phyloP scores from a whole-genome alignment of 1,139 yeast genomes.

The Debaryomyces sp. region DNA sequence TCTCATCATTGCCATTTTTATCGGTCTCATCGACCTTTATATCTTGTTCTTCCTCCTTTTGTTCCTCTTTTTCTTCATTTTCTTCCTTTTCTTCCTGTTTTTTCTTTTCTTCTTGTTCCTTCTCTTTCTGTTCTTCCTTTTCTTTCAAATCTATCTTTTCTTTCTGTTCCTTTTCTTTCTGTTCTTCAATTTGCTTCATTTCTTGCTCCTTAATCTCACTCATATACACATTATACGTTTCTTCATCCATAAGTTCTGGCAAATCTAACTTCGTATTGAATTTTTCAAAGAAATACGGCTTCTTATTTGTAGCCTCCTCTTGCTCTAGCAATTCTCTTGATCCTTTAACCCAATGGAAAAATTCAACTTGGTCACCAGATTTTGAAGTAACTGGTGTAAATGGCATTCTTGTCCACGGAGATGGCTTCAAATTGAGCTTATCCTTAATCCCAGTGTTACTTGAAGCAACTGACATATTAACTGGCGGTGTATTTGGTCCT shows the following conservation, averaged over 20 bases:
- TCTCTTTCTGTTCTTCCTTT: slow-evolving; percentile 12
- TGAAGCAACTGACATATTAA: slow-evolving; percentile 53
- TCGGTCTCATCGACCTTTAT: not conserved
- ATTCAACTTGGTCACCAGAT: slow-evolving; percentile 39
- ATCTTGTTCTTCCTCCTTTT: slow-evolving; percentile 10
- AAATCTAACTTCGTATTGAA: slow-evolving; percentile 70
- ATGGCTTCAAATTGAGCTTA: slow-evolving; percentile 65
- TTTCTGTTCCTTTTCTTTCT: slow-evolving; percentile 14
- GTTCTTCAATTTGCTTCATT: slow-evolving; percentile 17
- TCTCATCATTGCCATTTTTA: not conserved
- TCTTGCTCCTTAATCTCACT: slow-evolving; percentile 39
- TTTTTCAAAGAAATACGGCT: slow-evolving; percentile 73
- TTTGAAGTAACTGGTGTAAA: slow-evolving; percentile 61
- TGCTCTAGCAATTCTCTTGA: slow-evolving; percentile 51
- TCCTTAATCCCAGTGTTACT: slow-evolving; percentile 60
- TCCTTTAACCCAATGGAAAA: slow-evolving; percentile 90
- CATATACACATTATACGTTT: slow-evolving; percentile 59
- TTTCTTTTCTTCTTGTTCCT: slow-evolving; percentile 11
- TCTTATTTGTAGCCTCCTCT: slow-evolving; percentile 38
- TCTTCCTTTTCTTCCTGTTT: slow-evolving; percentile 11
- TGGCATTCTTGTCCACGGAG: slow-evolving; percentile 77
- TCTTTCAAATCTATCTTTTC: slow-evolving; percentile 23
- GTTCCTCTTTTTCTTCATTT: slow-evolving; percentile 10
- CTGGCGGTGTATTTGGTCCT: slow-evolving; percentile 93
- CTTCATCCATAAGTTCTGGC: slow-evolving; percentile 68